These are phyloP conservation scores for Monascus purpureus DNA, from an alignment of 495 filamentous ascomycete species.

Conservation along the genomic window DNA sequence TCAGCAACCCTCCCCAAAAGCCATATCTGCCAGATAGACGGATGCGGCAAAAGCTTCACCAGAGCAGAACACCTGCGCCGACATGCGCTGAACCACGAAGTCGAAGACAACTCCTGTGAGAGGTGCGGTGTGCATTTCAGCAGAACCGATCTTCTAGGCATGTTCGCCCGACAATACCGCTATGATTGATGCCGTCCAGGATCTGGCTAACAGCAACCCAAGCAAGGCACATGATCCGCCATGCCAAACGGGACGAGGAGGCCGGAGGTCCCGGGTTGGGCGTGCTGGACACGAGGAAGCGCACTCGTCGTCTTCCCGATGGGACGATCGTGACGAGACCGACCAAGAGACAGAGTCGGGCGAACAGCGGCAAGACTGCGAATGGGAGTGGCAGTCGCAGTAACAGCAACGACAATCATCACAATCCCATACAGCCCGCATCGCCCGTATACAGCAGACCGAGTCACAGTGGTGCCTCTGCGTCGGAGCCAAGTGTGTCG, in stretches of 20 bases:
- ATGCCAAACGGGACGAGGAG: conserved; percentile 45
- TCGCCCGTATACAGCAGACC: too few species aligned
- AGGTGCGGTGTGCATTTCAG: conserved; percentile 45
- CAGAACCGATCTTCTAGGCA: conserved; percentile 40
- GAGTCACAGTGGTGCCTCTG: too few species aligned
- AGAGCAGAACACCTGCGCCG: conserved; percentile 45
- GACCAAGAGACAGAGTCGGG: conserved; percentile 12
- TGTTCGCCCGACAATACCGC: too few species aligned
- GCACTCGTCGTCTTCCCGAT: conserved; percentile 41
- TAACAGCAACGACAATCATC: conserved; percentile 9
- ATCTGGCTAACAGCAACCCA: too few species aligned
- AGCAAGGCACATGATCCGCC: conserved; percentile 46
- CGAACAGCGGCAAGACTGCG: background rate
- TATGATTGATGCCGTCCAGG: too few species aligned
- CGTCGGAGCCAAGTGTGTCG: too few species aligned
- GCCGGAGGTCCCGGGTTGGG: conserved; percentile 44
- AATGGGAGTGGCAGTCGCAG: conserved; percentile 5
- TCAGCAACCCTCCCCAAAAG: too few species aligned
- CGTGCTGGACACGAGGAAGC: conserved; percentile 44
- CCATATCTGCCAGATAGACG: conserved; percentile 30
- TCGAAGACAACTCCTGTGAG: conserved; percentile 33
- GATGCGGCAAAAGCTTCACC: conserved; percentile 41
- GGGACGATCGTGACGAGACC: conserved; percentile 38
- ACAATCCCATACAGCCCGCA: background rate
- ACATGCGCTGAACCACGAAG: conserved; percentile 41